Evolutionary conservation across 495 filamentous ascomycete species (phyloP), one percentile per base, ranked within the genome.

Genomic region (Pyronema domesticum): DNA sequence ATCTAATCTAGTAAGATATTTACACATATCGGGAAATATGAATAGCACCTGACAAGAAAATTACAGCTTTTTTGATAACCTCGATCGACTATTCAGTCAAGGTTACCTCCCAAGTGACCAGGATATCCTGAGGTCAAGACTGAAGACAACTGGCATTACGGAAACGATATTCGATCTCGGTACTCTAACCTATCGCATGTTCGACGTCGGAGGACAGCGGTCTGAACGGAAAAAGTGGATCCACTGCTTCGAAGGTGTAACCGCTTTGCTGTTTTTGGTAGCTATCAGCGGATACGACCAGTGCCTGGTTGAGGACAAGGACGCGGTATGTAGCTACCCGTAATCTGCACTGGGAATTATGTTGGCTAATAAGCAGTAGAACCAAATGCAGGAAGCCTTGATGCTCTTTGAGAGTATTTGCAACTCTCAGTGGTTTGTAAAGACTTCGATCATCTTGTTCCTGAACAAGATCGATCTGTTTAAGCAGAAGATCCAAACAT

Each of bases 221-320:
- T 96, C 93, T 18, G 91, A 98, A 62, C 82, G 91, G 51, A 98
- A 98, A 77, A 98, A 98, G 70, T 98, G 91, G 91, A 95, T 98
- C 59, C 91, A 98, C 66, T 95, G 91, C 70, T 98, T 98, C 67
- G 91, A 98, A 65, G 94, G 94, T 62, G 91, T 98, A 57, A 89
- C 86, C 54, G 84, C 83, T 65, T 73, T 98, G 37, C 74, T 98
- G 45, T 98, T 98, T 70, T 77, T 98, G 64, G 91, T 94, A 48
- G 91, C 91, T 36, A 82, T 98, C 59, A 94, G 87, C 55, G 91
- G 89, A 37, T 98, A 96, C 65, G 91, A 98, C 67, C 91, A 98
- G 69, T 89, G 89, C 61, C 71, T 98, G 17, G 86, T 96, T 3
- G 91, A 98, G 70, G 91, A 98, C 67, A 91, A 94, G 69, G 94